Base-by-base conservation (phyloP, 176 grass and related monocot genomes). In the Panicum miliaceum region DNA sequence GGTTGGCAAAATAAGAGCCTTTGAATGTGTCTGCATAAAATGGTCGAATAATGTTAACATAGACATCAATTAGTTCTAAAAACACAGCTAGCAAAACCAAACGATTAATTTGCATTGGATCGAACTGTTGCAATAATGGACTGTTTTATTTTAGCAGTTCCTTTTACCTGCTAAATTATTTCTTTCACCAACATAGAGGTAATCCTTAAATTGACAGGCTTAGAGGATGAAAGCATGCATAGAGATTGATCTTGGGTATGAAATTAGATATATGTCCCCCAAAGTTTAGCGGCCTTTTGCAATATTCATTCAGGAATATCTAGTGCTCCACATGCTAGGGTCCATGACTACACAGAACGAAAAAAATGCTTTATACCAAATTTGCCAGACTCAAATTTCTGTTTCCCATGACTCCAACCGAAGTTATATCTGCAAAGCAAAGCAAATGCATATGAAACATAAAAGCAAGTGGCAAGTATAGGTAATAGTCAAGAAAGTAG, bases 351-450 rank as follows among this genome's bases (percentile, higher is more conserved):
- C 0, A 47, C 46, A 73, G 41, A 84, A 51, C 6, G n/a, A 69
- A 23, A 23, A 23, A 36, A 77, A 22, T 82, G 54, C 5, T 37
- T 52, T 63, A 46, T 91, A 94, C 95, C 96, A 19, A 88, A 79
- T 90, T 93, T 98, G 47, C 92, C 92, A 58, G 89, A 91, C 83
- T 95, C 95, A 59, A 98, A 61, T 76, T 85, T 90, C 71, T 95
- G 91, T 84, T 93, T 98, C 68, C 92, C 95, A 88, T 98, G 95
- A 67, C 95, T 98, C 91, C 95, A 98, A 37, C 95, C 95, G 50
- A 98, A 98, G 85, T 72, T 95, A 87, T 90, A 98, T 36, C 95
- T 98, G 18, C 1, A 7, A n/a, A 62, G 20, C 50, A 53, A 53
- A 6, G 65, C 12, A 72, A 60, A 22, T 25, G 5, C 2, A 26